Percentiles rank a stretch among this genome's conserved stretches.
phyloP scores from a whole-genome alignment of 225 moss, liverwort and hornwort species.

The Anthoceros angustus region DNA sequence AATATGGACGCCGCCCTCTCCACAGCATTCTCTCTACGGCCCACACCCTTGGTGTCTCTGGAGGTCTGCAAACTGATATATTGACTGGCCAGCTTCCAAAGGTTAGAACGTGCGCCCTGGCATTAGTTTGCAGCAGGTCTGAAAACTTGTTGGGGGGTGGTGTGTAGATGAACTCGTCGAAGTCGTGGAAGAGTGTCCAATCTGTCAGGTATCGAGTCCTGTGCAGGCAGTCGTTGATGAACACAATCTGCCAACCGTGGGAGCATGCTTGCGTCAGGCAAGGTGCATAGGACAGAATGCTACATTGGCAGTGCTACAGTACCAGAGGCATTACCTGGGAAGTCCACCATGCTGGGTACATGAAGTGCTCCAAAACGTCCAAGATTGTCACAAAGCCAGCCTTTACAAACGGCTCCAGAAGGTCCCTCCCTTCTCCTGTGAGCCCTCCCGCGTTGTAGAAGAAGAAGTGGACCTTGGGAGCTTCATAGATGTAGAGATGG shows the following conservation, averaged over 20 bases:
- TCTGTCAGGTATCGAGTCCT: not conserved
- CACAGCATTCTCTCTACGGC: not conserved
- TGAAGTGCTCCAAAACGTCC: not conserved
- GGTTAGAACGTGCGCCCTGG: not conserved
- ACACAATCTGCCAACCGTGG: not conserved
- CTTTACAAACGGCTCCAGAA: not conserved
- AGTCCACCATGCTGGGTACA: not conserved
- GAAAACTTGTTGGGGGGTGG: not conserved
- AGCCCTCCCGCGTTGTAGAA: slow-evolving; percentile 1
- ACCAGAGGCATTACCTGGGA: not conserved
- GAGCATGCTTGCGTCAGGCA: too few relatives aligned
- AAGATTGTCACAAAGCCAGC: not conserved
- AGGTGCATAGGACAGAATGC: too few relatives aligned
- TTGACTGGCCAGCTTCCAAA: not conserved
- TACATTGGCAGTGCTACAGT: not conserved
- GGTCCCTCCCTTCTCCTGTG: not conserved
- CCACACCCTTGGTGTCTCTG: not conserved
- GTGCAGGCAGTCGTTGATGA: slow-evolving; percentile 6
- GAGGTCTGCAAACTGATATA: not conserved
- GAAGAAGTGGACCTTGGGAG: not conserved
- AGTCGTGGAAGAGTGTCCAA: slow-evolving; percentile 2
- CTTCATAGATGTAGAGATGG: not conserved
- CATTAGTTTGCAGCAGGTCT: not conserved
- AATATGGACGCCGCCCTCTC: not conserved
- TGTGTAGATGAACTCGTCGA: not conserved